Evolutionary conservation across 805 yeast species (phyloP), one percentile per base, ranked within the genome.

Genomic region (Ogataea thermomethanolica): DNA sequence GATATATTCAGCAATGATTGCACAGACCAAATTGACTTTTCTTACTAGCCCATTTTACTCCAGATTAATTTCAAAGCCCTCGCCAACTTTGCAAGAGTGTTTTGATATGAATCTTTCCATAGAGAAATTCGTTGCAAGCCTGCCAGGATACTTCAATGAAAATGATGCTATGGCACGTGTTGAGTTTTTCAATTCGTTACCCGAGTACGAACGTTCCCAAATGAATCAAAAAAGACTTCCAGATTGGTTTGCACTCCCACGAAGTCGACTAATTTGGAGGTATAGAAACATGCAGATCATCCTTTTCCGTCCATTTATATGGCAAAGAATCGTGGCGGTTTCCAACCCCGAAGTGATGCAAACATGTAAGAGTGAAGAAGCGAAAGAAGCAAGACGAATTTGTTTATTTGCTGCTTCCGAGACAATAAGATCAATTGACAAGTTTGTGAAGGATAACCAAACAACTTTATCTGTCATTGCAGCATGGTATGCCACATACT

Each of bases 401-500:
- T 79, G 81, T 57, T 54, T 73, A 9, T 69, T 65, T 13, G 70
- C 73, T 27, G 76, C 84, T 2, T 70, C 70, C 37, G 74, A 70
- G 21, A 75, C 81, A 0, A 74, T 81, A 11, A 40, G 60, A 28
- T 71, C 80, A 7, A 74, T 79, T 7, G 59, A 67, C 17, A 64
- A 62, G 22, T 76, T 63, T 47, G 54, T 62, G 25, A 49, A 44
- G 33, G 46, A 46, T 7, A 39, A 46, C 23, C 42, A 45, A 11
- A 7, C 45, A 14, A 44, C 48, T 28, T 36, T 69, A 13, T 67
- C 76, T n/a, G 69, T 73, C 20, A 63, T 78, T 23, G 67, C 76
- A 10, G 71, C 76, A 21, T 80, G 86, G 86, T 76, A 79, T 58
- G 75, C 82, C 4, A 74, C 79, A 0, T 80, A 76, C 52, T 81